Conservation (phyloP, 441 rosid species). For the Macaranga tanarius region DNA sequence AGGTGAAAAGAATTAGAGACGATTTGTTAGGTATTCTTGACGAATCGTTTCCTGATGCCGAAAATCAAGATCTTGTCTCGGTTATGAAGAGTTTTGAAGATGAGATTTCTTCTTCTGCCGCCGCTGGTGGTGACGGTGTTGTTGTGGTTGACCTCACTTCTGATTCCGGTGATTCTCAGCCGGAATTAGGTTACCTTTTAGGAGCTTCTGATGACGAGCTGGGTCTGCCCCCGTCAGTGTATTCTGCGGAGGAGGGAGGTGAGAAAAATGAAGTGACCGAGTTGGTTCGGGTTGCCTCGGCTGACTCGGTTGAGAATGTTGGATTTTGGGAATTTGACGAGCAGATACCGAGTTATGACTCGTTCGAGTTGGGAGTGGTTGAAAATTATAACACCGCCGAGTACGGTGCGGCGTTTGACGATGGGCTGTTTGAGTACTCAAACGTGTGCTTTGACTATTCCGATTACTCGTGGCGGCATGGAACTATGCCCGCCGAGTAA, state of each 20-base stretch:
- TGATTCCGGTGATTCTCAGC: conserved; percentile 53
- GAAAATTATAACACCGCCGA: conserved; percentile 34
- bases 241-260: conserved; percentile 10
- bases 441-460: conserved; percentile 43
- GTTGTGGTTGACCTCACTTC: conserved; percentile 37
- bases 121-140: background rate
- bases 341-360: conserved; percentile 40
- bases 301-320: conserved; percentile 36
- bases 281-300: conserved; percentile 40
- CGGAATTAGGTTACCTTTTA: conserved; percentile 66
- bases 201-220: conserved; percentile 92
- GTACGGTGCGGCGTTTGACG: conserved; percentile 40
- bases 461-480: conserved; percentile 48
- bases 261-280: conserved; percentile 26
- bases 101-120: conserved; percentile 42
- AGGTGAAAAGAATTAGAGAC: conserved; percentile 56
- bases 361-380: conserved; percentile 41
- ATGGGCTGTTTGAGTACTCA: conserved; percentile 53
- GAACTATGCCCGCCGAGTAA: conserved; percentile 45
- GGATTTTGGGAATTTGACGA: conserved; percentile 56
- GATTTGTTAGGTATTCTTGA: conserved; percentile 53
- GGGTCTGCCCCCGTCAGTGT: conserved; percentile 50
- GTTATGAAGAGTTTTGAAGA: conserved; percentile 70
- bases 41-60: conserved; percentile 44
- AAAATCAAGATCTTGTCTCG: conserved; percentile 56